These are phyloP conservation scores for Teratosphaeria destructans DNA, from an alignment of 2,329 filamentous ascomycete species.

Conservation along the genomic window DNA sequence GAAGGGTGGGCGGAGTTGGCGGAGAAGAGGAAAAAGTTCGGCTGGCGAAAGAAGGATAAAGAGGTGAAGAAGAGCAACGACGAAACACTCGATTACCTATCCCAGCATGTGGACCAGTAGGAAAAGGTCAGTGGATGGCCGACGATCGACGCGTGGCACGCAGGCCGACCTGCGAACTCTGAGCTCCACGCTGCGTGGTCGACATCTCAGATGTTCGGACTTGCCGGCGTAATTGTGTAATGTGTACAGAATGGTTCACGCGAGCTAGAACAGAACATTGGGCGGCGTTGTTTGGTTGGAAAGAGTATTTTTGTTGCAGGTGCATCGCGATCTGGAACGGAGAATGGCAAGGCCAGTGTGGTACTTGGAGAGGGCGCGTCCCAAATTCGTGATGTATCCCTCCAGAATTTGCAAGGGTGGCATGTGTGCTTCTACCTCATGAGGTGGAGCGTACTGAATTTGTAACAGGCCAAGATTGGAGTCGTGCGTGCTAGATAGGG, in stretches of 20 bases:
- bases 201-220: background rate
- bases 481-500: background rate
- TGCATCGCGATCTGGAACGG: background rate
- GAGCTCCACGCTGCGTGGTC: background rate
- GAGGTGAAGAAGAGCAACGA: background rate
- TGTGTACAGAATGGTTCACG: background rate
- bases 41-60: conserved; percentile 12
- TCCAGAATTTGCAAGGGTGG: background rate
- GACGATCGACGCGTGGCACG: background rate
- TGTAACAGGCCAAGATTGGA: background rate
- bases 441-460: background rate
- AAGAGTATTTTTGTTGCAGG: background rate
- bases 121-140: background rate
- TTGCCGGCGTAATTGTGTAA: background rate
- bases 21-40: conserved; percentile 24
- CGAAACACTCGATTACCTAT: background rate
- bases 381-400: background rate
- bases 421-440: background rate
- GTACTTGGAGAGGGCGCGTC: background rate
- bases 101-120: background rate
- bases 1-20: conserved; percentile 26
- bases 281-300: background rate
- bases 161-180: background rate
- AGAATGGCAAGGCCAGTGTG: background rate
- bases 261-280: background rate